Evolutionary conservation across 306 rosid species (phyloP).

Genomic region (Prunus salicina): DNA sequence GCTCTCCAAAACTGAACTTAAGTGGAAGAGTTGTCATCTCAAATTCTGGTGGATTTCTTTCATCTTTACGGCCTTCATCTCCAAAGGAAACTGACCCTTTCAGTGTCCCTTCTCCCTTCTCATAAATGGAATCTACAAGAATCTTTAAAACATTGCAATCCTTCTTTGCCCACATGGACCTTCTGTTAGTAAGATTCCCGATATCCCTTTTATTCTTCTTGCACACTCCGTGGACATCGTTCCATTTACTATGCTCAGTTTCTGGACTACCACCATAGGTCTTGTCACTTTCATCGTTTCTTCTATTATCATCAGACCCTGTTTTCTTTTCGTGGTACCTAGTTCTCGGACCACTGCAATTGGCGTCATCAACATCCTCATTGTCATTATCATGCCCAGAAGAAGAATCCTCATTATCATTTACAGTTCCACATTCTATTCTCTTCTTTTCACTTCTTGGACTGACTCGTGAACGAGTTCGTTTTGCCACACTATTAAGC

Average conservation of each 20-base stretch:
- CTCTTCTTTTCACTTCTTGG: background rate
- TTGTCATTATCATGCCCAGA: constrained; percentile 2
- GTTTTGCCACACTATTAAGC: constrained; percentile 1
- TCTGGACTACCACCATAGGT: background rate
- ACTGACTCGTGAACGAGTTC: constrained; percentile 33
- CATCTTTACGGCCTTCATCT: background rate
- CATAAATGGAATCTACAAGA: constrained; percentile 31
- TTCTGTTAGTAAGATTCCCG: constrained; percentile 8
- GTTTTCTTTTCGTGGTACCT: background rate
- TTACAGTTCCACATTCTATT: constrained; percentile 27
- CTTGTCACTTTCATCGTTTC: background rate
- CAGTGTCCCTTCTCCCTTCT: constrained; percentile 13
- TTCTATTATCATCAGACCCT: background rate
- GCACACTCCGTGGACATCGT: background rate
- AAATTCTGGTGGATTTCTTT: background rate
- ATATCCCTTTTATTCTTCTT: background rate
- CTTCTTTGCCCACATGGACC: background rate
- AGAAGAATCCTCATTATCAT: constrained; percentile 4
- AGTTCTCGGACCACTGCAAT: background rate
- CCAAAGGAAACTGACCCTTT: constrained; percentile 17
- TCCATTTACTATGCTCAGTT: background rate
- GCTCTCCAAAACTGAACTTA: constrained; percentile 4
- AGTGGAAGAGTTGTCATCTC: constrained; percentile 6
- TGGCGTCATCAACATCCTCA: background rate
- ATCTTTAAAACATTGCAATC: constrained; percentile 9